phyloP scores from a whole-genome alignment of 2,329 filamentous ascomycete genomes.

The Fusarium foetens region DNA sequence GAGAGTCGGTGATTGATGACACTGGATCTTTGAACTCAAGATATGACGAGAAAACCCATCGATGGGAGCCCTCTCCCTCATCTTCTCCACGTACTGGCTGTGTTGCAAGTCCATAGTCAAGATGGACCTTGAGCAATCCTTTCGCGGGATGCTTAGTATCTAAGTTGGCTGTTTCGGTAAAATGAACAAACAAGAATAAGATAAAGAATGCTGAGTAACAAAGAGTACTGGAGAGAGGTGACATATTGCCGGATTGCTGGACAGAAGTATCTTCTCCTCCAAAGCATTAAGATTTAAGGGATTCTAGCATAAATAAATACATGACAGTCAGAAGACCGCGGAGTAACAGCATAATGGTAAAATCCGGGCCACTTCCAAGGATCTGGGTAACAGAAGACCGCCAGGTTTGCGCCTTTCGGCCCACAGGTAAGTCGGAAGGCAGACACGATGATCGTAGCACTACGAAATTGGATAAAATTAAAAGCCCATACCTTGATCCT shows the following conservation, averaged over 20 bases:
- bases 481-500: not conserved
- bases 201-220: not conserved
- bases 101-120: not conserved
- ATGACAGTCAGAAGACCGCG: not conserved
- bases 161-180: not conserved
- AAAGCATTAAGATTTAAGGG: not conserved
- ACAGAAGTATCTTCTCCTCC: not conserved
- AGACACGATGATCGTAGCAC: not conserved
- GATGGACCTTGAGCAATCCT: not conserved
- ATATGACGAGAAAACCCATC: not conserved
- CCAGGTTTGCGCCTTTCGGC: fast-evolving
- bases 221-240: not conserved
- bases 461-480: fast-evolving
- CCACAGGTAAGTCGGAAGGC: not conserved
- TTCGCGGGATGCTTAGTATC: not conserved
- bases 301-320: not conserved
- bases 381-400: not conserved
- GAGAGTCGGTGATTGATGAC: not conserved
- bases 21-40: not conserved
- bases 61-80: not conserved
- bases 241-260: not conserved
- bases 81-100: not conserved
- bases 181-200: not conserved
- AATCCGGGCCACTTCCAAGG: not conserved
- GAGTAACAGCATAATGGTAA: not conserved